Base-by-base conservation (phyloP, 768 basidiomycete genomes). In the Cyathus striatus region DNA sequence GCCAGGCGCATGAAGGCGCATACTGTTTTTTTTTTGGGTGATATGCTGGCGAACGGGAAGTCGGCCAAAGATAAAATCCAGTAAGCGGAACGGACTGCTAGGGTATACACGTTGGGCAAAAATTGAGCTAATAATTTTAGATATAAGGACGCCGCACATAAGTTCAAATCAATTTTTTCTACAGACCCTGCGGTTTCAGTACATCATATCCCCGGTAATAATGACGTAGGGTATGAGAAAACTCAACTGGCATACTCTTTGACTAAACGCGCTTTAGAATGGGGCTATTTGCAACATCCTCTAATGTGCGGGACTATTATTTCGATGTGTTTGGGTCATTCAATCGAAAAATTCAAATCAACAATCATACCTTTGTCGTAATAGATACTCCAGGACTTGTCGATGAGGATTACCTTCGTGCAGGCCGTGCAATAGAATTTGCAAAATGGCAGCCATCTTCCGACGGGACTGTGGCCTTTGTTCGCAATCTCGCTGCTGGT, bases 331-430 rank as follows among this genome's bases (percentile, higher is more conserved):
- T 93, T 48, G 90, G 89, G 0, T 73, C 78, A 12, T 66, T 83
- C 33, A 90, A 87, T 52, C 75, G 76, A 36, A 63, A 73, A 10
- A 66, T 87, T 43, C 56, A 68, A 3, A 65, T 90, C 47, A 75
- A 76, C 6, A 89, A 84, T 37, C 84, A 90, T 53, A 79, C 79
- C 0, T 73, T 92, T 38, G 57, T 90, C n/a, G 64, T 80, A 38
- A 59, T 92, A 16, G 79, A 92, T 53, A 79, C 87, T 3, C 83
- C 89, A 1, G 83, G 78, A n/a, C 70, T 92, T 18, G 80, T 89
- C 10, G 88, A 91, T 45, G 86, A 90, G 60, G 87, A 90, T 53
- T 88, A 89, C 53, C 72, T 72, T 23, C 78, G 82, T 22, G 69
- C 79, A 17, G 75, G 69, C 2, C 67, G 58, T 12, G 70, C 68